A percentile compares a stretch with the other conserved stretches of the same genome.
phyloP scores from a whole-genome alignment of 2,329 filamentous ascomycete species.

The Chrysoporthe deuterocubensis region DNA sequence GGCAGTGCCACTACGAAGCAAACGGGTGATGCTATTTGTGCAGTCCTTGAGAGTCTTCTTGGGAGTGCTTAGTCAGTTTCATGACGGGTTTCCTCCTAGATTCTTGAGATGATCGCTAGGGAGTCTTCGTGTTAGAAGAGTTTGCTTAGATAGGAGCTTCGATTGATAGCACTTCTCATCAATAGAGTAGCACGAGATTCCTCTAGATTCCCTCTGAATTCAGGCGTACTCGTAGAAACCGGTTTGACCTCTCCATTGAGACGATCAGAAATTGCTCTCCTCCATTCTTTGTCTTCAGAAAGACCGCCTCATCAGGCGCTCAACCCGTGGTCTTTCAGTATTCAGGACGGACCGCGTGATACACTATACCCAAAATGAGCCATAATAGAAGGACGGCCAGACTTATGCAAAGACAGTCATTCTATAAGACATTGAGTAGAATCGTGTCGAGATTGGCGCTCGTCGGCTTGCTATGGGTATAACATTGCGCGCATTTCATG shows the following conservation, averaged over 20 bases:
- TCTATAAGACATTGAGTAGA: neutral
- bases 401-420: neutral
- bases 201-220: no score
- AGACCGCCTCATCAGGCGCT: neutral
- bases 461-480: neutral
- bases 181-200: no score
- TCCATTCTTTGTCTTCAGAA: neutral
- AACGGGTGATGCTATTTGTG: constrained; percentile 30
- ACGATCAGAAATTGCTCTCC: no score
- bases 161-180: no score
- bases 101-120: no score
- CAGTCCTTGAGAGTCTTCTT: constrained; percentile 3
- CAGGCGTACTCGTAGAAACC: no score
- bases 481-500: neutral
- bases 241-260: no score
- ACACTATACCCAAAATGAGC: neutral
- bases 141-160: no score
- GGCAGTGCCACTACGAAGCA: constrained; percentile 31
- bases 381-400: neutral
- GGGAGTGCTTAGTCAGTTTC: neutral
- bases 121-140: no score
- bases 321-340: neutral
- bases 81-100: no score
- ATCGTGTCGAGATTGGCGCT: neutral
- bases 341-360: neutral